Percentiles rank a stretch among this genome's conserved stretches.
Conservation (phyloP, 495 filamentous ascomycete genomes). For the Bryoglossum gracile region DNA sequence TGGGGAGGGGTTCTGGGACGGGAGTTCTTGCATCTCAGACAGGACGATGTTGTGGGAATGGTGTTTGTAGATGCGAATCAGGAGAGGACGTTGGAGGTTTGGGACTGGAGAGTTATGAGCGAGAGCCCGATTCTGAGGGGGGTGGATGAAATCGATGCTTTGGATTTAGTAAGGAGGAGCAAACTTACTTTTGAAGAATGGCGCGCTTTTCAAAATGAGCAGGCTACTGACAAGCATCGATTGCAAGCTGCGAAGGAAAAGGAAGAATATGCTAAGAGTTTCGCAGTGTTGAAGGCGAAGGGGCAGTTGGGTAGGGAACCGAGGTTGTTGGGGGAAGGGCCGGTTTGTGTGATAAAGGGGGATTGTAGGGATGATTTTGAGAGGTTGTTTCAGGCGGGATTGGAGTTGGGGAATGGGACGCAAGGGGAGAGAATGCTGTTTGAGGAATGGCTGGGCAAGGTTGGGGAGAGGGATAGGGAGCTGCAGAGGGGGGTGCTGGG, state of each 20-base stretch:
- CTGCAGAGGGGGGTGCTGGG: constrained; percentile 26
- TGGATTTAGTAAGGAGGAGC: neutral
- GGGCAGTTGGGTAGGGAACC: neutral
- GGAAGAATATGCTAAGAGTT: neutral
- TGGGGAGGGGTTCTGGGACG: constrained; percentile 5
- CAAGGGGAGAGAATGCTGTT: constrained; percentile 25
- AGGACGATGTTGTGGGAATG: constrained; percentile 8
- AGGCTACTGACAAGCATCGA: neutral
- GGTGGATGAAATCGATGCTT: neutral
- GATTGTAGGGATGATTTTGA: constrained; percentile 1
- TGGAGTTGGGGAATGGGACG: constrained; percentile 28
- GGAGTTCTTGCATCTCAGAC: constrained; percentile 8
- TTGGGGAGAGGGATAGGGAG: constrained; percentile 26
- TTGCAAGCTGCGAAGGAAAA: neutral
- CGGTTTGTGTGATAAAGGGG: constrained; percentile 6
- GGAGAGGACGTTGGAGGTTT: neutral
- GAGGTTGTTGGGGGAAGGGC: neutral
- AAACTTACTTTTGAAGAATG: constrained; percentile 3
- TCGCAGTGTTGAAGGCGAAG: constrained; percentile 1
- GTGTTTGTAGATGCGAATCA: constrained; percentile 12
- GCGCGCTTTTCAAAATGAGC: neutral
- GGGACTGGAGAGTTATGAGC: neutral
- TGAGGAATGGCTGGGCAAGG: constrained; percentile 24
- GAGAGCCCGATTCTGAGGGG: neutral
- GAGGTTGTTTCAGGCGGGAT: constrained; percentile 24